Percentiles rank a stretch among this genome's conserved stretches.
phyloP scores from a whole-genome alignment of 1,139 yeast genomes.

The Suhomyces chickasaworum region DNA sequence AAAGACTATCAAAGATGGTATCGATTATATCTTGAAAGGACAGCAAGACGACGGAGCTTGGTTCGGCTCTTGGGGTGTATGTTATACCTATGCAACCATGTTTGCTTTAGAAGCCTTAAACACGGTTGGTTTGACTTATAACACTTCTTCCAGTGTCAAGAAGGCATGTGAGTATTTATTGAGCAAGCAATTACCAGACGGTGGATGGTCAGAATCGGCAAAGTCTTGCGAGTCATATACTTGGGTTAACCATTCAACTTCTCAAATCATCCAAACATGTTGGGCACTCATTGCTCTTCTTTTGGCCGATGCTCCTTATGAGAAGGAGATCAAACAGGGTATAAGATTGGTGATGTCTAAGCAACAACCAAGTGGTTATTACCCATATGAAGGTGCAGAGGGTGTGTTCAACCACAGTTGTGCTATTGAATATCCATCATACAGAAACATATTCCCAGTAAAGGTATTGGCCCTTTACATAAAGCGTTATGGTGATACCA shows the following conservation, averaged over 20 bases:
- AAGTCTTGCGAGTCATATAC: conserved; percentile 80
- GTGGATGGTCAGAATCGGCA: conserved; percentile 97
- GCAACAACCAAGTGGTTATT: conserved; percentile 79
- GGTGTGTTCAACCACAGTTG: conserved; percentile 93
- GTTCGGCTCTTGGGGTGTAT: conserved; percentile 99
- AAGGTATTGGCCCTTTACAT: conserved; percentile 86
- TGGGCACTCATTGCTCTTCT: conserved; percentile 89
- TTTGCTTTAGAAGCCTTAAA: conserved; percentile 92
- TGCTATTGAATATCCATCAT: conserved; percentile 95
- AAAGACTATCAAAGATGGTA: conserved; percentile 70
- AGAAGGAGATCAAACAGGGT: conserved; percentile 62
- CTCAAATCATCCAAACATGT: conserved; percentile 86
- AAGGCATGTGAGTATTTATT: conserved; percentile 86
- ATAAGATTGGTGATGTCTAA: conserved; percentile 63
- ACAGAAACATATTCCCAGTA: conserved; percentile 85
- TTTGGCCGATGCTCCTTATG: conserved; percentile 78
- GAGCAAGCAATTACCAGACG: conserved; percentile 76
- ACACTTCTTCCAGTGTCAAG: conserved; percentile 60
- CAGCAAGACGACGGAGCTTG: conserved; percentile 89
- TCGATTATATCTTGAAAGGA: conserved; percentile 63
- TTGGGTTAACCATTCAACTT: conserved; percentile 60
- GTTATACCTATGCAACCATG: conserved; percentile 96
- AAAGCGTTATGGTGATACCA: conserved; percentile 32
- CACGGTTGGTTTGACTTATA: conserved; percentile 65
- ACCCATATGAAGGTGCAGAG: conserved; percentile 83